Evolutionary conservation across 768 basidiomycete species (phyloP), one percentile per base, ranked within the genome.

Genomic region (Phylloporus sp.): DNA sequence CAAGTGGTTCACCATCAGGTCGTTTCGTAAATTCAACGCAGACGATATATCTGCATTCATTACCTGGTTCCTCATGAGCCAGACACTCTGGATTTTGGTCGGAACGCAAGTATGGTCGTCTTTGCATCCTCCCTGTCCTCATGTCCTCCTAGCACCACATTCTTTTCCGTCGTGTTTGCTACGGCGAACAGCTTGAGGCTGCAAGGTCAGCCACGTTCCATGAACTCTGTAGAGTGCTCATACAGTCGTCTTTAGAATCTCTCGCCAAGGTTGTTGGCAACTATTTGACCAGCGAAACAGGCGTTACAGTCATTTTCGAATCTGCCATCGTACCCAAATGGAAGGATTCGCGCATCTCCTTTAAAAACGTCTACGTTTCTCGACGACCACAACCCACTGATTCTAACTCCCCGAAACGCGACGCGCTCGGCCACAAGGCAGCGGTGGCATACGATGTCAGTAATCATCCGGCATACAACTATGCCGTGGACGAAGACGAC

Each of bases 301-400:
- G 96, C 3, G 82, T 95, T 33, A 93, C 84, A 13, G 84, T 99
- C 56, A 88, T 95, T 43, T 97, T 97, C 64, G 96, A 99, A 67
- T 92, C 90, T 5, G 96, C 96, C 24, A 94, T 98, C 57, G 94
- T 98, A 9, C 95, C 96, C 3, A 93, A 91, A 64, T 96, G 94
- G 92, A 89, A 91, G 52, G 90, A 94, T 58, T 94, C 92, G 9
- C 84, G 86, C 13, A 85, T 99, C 44, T 93, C 93, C 0, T 95
- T 99, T 77, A 91, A 91, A 64, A 96, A 97, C 56, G 94, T 98
- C 35, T 98, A 89, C 58, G 75, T 99, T 37, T 94, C 92, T 20
- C 83, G 91, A 9, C 77, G 91, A 6, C 86, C 90, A 3, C 50
- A 57, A 24, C 49, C 63, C 9, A 52, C 56, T 6, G 24, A 58